Evolutionary conservation across 2,329 filamentous ascomycete genomes (phyloP).

Genomic region (Colletotrichum sp.): DNA sequence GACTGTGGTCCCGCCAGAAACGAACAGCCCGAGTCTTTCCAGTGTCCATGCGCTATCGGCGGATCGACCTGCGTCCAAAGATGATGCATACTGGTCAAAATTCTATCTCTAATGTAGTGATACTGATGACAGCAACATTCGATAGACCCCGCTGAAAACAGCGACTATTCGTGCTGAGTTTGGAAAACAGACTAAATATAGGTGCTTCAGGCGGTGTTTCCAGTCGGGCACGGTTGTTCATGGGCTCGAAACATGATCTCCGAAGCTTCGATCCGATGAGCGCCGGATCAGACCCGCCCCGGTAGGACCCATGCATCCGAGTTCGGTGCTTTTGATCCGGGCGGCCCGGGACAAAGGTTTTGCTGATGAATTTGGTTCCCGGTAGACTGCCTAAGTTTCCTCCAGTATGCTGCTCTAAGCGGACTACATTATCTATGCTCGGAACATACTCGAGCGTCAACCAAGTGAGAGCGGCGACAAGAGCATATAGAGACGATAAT

Average conservation of each 20-base stretch:
- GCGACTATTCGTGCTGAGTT: not conserved
- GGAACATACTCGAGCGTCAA: not conserved
- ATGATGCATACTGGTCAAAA: rapidly evolving
- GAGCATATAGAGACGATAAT: not conserved
- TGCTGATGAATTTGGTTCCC: not conserved
- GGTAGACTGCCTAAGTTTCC: not conserved
- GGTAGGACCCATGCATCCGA: not conserved
- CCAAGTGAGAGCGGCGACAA: not conserved
- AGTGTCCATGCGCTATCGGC: not conserved
- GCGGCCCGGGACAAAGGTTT: no score
- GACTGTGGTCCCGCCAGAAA: not conserved
- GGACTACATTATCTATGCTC: rapidly evolving
- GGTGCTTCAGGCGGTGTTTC: not conserved
- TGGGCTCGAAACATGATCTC: not conserved
- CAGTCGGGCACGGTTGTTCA: not conserved
- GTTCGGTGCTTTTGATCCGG: not conserved
- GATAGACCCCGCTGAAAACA: not conserved
- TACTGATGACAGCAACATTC: not conserved
- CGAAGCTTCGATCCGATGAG: not conserved
- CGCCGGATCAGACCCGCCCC: not conserved
- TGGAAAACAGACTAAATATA: not conserved
- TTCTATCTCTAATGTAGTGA: not conserved
- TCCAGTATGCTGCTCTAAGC: not conserved
- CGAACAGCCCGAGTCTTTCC: rapidly evolving
- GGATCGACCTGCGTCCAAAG: not conserved